A percentile compares a stretch with the other conserved stretches of the same genome.
phyloP scores from a whole-genome alignment of 805 yeast genomes.

The Aciculoconidium aculeatum region DNA sequence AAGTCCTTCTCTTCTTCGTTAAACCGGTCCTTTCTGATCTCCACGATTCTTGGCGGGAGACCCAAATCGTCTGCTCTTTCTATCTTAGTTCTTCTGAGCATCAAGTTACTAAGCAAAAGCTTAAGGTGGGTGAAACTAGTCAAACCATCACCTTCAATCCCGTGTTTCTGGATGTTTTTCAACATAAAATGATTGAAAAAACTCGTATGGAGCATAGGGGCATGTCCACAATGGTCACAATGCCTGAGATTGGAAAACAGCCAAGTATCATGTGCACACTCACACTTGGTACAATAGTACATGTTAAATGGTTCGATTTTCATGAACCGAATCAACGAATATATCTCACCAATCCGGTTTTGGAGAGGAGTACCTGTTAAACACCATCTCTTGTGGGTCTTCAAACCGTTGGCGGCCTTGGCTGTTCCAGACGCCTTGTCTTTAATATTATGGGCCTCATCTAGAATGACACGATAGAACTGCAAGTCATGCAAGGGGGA shows the following conservation, averaged over 20 bases:
- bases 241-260: slow-evolving; percentile 72
- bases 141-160: slow-evolving; percentile 75
- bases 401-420: slow-evolving; percentile 74
- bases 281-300: slow-evolving; percentile 92
- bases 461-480: slow-evolving; percentile 83
- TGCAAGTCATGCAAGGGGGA: slow-evolving; percentile 68
- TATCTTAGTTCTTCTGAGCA: slow-evolving; percentile 91
- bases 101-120: slow-evolving; percentile 64
- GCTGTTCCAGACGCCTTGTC: slow-evolving; percentile 93
- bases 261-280: slow-evolving; percentile 82
- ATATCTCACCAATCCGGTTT: slow-evolving; percentile 93
- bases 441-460: slow-evolving; percentile 97
- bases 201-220: slow-evolving; percentile 92
- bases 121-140: slow-evolving; percentile 76
- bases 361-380: slow-evolving; percentile 95
- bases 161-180: slow-evolving; percentile 85
- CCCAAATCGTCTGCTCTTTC: slow-evolving; percentile 98
- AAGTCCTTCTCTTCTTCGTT: slow-evolving; percentile 94
- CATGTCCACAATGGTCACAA: slow-evolving; percentile 84
- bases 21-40: slow-evolving; percentile 78
- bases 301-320: slow-evolving; percentile 79
- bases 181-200: slow-evolving; percentile 94
- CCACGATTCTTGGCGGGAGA: slow-evolving; percentile 91
- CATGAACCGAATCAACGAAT: slow-evolving; percentile 82
- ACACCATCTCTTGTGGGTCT: slow-evolving; percentile 80